Percentiles rank a stretch among this genome's conserved stretches.
phyloP scores from a whole-genome alignment of 2,329 filamentous ascomycete genomes.

The Bipolaris victoriae region DNA sequence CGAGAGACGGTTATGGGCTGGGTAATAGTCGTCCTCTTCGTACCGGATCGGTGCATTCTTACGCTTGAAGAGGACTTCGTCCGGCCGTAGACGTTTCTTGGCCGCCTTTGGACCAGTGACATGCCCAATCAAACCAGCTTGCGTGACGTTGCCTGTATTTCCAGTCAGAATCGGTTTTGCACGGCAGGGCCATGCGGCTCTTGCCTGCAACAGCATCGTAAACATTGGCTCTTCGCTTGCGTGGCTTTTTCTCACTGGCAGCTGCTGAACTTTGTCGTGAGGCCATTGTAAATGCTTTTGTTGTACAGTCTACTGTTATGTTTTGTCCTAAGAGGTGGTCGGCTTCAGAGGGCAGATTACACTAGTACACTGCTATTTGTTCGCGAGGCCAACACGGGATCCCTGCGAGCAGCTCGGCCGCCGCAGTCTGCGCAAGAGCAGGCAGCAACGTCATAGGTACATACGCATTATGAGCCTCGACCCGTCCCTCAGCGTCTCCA shows the following conservation, averaged over 20 bases:
- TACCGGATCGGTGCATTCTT: conserved; percentile 69
- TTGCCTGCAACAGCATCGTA: conserved; percentile 77
- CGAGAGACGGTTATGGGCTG: conserved; percentile 65
- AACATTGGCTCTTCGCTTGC: conserved; percentile 59
- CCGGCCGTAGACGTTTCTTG: conserved; percentile 62
- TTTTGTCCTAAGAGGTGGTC: not conserved
- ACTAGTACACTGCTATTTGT: too few species aligned
- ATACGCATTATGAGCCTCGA: too few species aligned
- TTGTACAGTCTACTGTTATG: too few species aligned
- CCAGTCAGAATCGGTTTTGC: not conserved
- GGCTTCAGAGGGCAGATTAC: not conserved
- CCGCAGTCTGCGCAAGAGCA: not conserved
- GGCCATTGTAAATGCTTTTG: not conserved
- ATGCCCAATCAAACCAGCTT: conserved; percentile 50
- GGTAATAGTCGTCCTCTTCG: conserved; percentile 74
- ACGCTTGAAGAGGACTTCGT: conserved; percentile 73
- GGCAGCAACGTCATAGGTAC: conserved; percentile 26
- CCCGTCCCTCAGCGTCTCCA: too few species aligned
- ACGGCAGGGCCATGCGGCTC: not conserved
- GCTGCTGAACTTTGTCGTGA: not conserved
- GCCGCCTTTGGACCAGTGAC: conserved; percentile 49
- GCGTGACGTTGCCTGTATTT: conserved; percentile 21
- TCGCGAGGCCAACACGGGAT: too few species aligned
- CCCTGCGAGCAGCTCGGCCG: too few species aligned
- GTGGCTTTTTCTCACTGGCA: not conserved